Conservation (phyloP, 345 rosid species). For the Aurinia saxatilis region DNA sequence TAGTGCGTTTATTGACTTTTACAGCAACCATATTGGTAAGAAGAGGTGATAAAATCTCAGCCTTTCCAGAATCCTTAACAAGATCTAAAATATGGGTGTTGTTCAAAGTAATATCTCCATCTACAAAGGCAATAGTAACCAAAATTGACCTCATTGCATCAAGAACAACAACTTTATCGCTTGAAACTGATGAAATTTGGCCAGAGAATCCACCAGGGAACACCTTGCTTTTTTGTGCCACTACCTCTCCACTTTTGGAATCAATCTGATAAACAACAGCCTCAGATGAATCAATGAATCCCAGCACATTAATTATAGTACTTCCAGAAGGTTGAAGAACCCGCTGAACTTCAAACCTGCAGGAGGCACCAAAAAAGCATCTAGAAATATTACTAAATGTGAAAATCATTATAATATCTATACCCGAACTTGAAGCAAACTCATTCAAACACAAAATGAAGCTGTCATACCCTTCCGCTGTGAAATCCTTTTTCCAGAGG, state of each 20-base stretch:
- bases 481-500: constrained; percentile 83
- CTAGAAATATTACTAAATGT: not conserved
- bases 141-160: constrained; percentile 59
- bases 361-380: constrained; percentile 12
- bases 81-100: constrained; percentile 52
- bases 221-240: constrained; percentile 46
- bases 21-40: constrained; percentile 53
- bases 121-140: constrained; percentile 44
- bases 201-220: constrained; percentile 74
- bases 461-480: constrained; percentile 58
- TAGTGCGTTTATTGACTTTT: constrained; percentile 31
- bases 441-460: constrained; percentile 1
- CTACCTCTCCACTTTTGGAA: constrained; percentile 62
- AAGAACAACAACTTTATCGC: constrained; percentile 52
- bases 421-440: not conserved
- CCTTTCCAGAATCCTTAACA: constrained; percentile 45
- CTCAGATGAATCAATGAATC: constrained; percentile 56
- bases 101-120: constrained; percentile 49
- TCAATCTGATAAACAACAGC: constrained; percentile 57
- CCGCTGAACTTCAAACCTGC: constrained; percentile 76
- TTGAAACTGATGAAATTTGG: constrained; percentile 55
- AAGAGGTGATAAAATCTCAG: constrained; percentile 49
- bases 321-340: constrained; percentile 54
- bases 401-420: constrained; percentile 3
- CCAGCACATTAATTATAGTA: constrained; percentile 49